Conservation (phyloP, 306 rosid species). For the Rosa chinensis region DNA sequence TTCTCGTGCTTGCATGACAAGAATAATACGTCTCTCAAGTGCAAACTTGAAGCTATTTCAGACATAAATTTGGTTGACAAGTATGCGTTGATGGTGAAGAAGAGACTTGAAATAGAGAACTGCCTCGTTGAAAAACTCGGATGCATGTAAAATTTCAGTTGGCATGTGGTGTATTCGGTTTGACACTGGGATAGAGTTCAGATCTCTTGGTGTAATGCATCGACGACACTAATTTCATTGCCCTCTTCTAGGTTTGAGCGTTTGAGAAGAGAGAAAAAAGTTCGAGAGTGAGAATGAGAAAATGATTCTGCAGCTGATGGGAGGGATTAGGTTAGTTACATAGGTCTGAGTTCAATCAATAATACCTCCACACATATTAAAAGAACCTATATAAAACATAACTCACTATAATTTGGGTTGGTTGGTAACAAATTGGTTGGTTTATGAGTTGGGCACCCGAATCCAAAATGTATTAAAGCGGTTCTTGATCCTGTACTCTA, state of each 20-base stretch:
- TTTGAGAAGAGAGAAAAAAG: no score
- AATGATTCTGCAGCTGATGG: no score
- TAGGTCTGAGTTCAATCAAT: no score
- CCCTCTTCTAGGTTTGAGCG: not conserved
- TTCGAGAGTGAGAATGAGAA: no score
- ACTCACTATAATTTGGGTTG: no score
- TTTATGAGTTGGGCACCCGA: no score
- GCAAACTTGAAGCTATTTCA: constrained; percentile 70
- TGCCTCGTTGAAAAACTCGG: constrained; percentile 65
- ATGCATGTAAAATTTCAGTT: constrained; percentile 39
- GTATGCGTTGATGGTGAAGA: constrained; percentile 61
- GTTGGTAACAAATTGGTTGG: no score
- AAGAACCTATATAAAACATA: no score
- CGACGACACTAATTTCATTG: not conserved
- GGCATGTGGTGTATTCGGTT: not conserved
- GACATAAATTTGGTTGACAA: constrained; percentile 51
- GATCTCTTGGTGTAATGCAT: not conserved
- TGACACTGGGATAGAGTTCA: not conserved
- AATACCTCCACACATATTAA: no score
- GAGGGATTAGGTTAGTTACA: no score
- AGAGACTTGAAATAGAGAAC: constrained; percentile 83
- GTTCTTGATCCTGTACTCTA: no score
- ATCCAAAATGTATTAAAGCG: no score
- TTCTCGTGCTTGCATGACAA: constrained; percentile 61
- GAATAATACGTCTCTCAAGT: constrained; percentile 63